Percentiles rank a stretch among this genome's conserved stretches.
Conservation (phyloP, 2,329 filamentous ascomycete species). For the Colletotrichum salicis region DNA sequence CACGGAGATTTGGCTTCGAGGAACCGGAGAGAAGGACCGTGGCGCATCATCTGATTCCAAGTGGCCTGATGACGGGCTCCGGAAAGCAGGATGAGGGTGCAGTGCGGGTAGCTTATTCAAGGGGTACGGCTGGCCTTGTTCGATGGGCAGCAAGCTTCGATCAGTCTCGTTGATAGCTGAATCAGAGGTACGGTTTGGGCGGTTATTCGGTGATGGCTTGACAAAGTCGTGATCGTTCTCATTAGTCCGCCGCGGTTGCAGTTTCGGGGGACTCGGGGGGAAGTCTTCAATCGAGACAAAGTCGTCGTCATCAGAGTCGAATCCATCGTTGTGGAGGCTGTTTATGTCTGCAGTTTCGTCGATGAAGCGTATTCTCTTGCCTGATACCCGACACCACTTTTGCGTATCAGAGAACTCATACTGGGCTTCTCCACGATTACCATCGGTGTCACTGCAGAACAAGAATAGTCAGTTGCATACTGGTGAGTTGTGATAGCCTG, state of each 20-base stretch:
- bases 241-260: not conserved
- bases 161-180: not conserved
- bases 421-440: not conserved
- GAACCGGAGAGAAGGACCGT: not conserved
- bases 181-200: not conserved
- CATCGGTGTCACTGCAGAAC: not conserved
- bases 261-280: not conserved
- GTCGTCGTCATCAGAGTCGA: slow-evolving; percentile 16
- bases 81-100: not conserved
- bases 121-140: not conserved
- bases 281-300: not conserved
- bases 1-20: not conserved
- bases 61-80: not conserved
- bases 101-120: not conserved
- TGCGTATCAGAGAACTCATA: slow-evolving; percentile 23
- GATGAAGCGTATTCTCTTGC: slow-evolving; percentile 23
- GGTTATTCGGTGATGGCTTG: too few species aligned
- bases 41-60: not conserved
- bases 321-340: slow-evolving; percentile 18
- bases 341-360: slow-evolving; percentile 23
- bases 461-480: not conserved
- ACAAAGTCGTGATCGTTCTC: not conserved
- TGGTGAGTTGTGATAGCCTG: too few species aligned
- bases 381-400: slow-evolving; percentile 9
- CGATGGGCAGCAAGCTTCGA: not conserved